A percentile compares a stretch with the other conserved stretches of the same genome.
Conservation (phyloP, 2,329 filamentous ascomycete species). For the Geosmithia flava region DNA sequence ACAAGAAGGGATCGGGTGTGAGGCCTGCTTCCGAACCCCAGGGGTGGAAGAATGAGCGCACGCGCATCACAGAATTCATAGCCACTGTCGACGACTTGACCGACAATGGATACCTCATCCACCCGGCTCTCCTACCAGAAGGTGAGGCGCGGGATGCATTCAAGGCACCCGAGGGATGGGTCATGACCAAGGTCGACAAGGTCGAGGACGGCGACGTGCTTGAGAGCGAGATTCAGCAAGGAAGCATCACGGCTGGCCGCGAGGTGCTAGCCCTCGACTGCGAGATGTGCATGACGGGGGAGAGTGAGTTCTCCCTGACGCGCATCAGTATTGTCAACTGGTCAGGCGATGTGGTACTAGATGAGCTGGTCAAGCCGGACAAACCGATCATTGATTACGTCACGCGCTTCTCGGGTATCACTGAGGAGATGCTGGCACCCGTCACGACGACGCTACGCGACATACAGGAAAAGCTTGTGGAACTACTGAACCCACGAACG, state of each 20-base stretch:
- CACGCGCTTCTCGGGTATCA: conserved; percentile 87
- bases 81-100: conserved; percentile 59
- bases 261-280: conserved; percentile 78
- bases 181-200: conserved; percentile 58
- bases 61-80: conserved; percentile 71
- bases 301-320: conserved; percentile 70
- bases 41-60: conserved; percentile 62
- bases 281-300: conserved; percentile 90
- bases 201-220: conserved; percentile 57
- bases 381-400: conserved; percentile 88
- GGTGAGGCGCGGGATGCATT: conserved; percentile 41
- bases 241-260: conserved; percentile 73
- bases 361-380: conserved; percentile 84
- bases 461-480: conserved; percentile 66
- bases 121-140: conserved; percentile 60
- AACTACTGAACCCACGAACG: conserved; percentile 58
- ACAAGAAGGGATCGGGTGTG: conserved; percentile 36
- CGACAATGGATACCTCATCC: conserved; percentile 74
- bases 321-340: conserved; percentile 80
- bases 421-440: conserved; percentile 65
- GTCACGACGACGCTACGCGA: conserved; percentile 76
- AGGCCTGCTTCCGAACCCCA: conserved; percentile 51
- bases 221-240: conserved; percentile 60
- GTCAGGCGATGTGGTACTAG: conserved; percentile 71
- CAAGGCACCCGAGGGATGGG: conserved; percentile 60